Conservation (phyloP, 768 basidiomycete species). For the Collybiopsis confluens region DNA sequence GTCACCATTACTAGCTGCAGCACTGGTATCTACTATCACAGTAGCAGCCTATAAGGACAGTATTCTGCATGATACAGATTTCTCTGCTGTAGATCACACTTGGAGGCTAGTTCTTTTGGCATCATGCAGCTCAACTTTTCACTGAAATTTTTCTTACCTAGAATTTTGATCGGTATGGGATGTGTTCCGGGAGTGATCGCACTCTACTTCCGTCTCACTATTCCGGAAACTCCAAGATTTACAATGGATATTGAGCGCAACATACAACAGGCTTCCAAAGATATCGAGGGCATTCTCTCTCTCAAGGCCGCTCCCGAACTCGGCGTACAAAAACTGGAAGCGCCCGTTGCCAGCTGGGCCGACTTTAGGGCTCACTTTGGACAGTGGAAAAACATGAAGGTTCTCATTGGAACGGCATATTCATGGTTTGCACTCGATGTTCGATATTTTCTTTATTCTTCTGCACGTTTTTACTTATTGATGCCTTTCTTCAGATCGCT, state of each 20-base stretch:
- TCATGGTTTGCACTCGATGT: constrained; percentile 90
- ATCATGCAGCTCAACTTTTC: no score
- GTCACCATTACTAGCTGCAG: constrained; percentile 40
- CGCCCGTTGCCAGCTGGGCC: constrained; percentile 60
- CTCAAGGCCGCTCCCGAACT: constrained; percentile 12
- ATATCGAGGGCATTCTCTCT: constrained; percentile 75
- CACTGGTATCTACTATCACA: constrained; percentile 61
- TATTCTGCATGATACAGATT: constrained; percentile 38
- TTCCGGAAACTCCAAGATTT: constrained; percentile 86
- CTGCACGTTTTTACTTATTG: background rate
- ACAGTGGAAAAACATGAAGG: constrained; percentile 74
- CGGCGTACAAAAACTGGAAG: constrained; percentile 53
- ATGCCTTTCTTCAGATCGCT: constrained; percentile 49
- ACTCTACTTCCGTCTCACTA: constrained; percentile 89
- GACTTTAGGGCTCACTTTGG: constrained; percentile 72
- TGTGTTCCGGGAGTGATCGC: constrained; percentile 77
- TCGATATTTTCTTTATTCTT: constrained; percentile 20
- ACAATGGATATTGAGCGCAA: constrained; percentile 71
- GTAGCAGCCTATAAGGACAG: constrained; percentile 64
- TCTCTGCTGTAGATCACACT: constrained; percentile 60
- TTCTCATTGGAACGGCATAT: constrained; percentile 73
- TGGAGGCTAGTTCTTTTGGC: no score
- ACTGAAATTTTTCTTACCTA: no score
- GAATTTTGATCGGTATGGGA: constrained; percentile 82
- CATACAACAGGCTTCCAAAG: constrained; percentile 43